Evolutionary conservation across 345 rosid genomes (phyloP), one percentile per base, ranked within the genome.

Genomic region (Leavenworthia alabamica): DNA sequence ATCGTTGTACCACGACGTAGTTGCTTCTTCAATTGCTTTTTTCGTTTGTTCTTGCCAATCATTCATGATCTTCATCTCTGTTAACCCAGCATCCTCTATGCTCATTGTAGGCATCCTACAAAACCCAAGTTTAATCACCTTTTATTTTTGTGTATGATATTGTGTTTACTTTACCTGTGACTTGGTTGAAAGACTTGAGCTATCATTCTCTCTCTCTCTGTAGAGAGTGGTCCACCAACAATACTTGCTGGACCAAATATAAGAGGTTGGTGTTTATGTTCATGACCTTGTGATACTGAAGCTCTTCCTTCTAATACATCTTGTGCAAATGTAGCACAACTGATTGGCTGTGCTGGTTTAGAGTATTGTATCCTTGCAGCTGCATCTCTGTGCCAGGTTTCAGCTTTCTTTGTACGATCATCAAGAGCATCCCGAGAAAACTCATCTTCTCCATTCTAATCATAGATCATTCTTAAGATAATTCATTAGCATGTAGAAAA

Each of bases 271-370:
- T 93, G 85, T 60, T 87, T 90, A 72, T 93, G 99, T n/a, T 86
- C 99, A 16, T 88, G 95, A 44, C 78, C 85, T 45, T 90, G 73
- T 12, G 92, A 80, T 59, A 82, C 85, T 0, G 69, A 66, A 41
- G 99, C 96, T 66, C 97, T 86, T 14, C 99, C 99, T 82, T 90
- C 99, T 35, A 90, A 32, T 67, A 89, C 96, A 77, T 89, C 97
- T 83, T 83, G 96, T 52, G 96, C 99, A 74, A 89, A 93, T 64
- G 97, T 86, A 51, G 99, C 96, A 77, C 99, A 93, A 24, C 86
- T 86, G 69, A 94, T 90, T 1, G 97, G 96, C 36, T 60, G 80
- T 23, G 95, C 83, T 10, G 97, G 90, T 59, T 83, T 85, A 24
- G 86, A 74, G 72, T 77, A 84, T 40, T 57, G 83, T 16, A 81